Conservation (phyloP, 768 basidiomycete species). For the Rhizopogon sp. region DNA sequence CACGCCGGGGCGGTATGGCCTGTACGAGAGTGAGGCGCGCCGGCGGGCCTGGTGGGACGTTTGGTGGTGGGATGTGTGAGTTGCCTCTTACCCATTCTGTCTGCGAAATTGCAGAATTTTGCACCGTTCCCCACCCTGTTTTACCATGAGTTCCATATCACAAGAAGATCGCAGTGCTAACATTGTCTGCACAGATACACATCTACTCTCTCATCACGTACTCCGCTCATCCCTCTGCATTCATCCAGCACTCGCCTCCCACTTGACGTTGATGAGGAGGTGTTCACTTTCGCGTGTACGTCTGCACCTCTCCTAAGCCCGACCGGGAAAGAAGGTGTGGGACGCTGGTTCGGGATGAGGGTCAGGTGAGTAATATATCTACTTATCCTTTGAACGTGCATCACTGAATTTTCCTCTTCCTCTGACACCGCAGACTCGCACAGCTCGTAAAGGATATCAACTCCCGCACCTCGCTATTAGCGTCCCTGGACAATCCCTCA, state of each 20-base stretch:
- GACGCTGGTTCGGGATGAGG: conserved; percentile 55
- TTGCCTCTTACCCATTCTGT: conserved; percentile 9
- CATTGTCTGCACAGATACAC: not conserved
- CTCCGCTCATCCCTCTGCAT: conserved; percentile 48
- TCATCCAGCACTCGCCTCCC: conserved; percentile 56
- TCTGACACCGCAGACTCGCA: conserved; percentile 40
- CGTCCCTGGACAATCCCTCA: not conserved
- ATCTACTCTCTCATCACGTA: not conserved
- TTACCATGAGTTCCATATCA: not conserved
- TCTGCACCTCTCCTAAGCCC: conserved; percentile 34
- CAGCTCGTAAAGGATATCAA: conserved; percentile 60
- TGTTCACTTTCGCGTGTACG: conserved; percentile 43
- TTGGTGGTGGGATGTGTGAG: conserved; percentile 73
- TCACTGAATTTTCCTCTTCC: not conserved
- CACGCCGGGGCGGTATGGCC: conserved; percentile 38
- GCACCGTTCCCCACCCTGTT: too few species aligned
- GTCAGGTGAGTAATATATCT: conserved; percentile 28
- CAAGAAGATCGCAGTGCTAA: not conserved
- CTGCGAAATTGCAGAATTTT: not conserved
- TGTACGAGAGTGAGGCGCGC: conserved; percentile 49
- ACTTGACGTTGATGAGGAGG: conserved; percentile 50
- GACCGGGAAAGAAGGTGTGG: conserved; percentile 7
- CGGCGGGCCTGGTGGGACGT: conserved; percentile 76
- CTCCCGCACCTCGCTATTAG: conserved; percentile 1
- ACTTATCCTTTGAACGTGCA: not conserved